phyloP scores from a whole-genome alignment of 129 eudicot genomes.

The Chrysanthemum seticuspe region DNA sequence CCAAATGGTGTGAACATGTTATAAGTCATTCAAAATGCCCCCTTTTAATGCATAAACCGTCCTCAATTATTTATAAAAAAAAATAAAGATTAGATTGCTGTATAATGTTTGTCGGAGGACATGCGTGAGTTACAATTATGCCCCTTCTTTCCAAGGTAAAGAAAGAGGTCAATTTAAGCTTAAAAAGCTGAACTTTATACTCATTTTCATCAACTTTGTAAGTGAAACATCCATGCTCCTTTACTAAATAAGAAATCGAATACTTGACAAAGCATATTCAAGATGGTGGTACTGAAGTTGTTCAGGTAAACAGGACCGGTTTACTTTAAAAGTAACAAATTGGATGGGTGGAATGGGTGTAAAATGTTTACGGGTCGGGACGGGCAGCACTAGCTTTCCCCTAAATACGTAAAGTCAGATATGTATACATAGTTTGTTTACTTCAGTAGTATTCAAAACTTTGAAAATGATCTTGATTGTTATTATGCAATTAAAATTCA shows the following conservation, averaged over 20 bases:
- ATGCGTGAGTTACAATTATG: slow-evolving; percentile 92
- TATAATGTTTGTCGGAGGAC: slow-evolving; percentile 73
- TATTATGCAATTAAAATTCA: no score
- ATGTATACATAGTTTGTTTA: no score
- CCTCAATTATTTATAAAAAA: no score
- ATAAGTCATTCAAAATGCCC: no score
- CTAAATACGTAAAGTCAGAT: neutral
- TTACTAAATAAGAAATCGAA: slow-evolving; percentile 72
- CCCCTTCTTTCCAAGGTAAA: slow-evolving; percentile 88
- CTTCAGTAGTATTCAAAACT: no score
- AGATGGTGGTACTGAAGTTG: slow-evolving; percentile 97
- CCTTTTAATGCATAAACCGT: no score
- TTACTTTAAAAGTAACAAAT: slow-evolving; percentile 6
- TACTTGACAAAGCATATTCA: slow-evolving; percentile 79
- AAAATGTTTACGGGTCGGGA: no score
- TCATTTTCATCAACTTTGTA: slow-evolving; percentile 23
- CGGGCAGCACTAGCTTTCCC: no score
- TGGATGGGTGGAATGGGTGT: neutral
- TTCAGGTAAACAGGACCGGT: slow-evolving; percentile 43
- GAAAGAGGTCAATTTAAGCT: neutral
- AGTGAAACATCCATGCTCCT: slow-evolving; percentile 77
- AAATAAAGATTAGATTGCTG: no score
- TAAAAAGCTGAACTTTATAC: neutral
- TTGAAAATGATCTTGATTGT: no score
- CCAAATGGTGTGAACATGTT: no score